Evolutionary conservation across 2,329 filamentous ascomycete species (phyloP).

Genomic region (Pestalotiopsis fici): DNA sequence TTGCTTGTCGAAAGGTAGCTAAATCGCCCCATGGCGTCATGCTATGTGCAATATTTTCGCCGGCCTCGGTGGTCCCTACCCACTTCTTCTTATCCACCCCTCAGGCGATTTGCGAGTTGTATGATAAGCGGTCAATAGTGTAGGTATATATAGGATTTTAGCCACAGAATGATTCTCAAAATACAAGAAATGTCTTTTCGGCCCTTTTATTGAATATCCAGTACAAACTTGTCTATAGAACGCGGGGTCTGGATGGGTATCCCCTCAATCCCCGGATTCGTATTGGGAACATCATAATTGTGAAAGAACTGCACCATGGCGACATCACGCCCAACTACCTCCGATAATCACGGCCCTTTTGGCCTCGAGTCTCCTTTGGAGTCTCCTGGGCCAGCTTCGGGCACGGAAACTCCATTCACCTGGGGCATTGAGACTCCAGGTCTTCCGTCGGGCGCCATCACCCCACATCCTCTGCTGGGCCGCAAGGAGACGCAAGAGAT

Average conservation of each 20-base stretch:
- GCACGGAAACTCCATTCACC: not conserved
- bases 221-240: not conserved
- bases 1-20: too few relatives aligned
- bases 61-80: not conserved
- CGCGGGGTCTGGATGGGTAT: not conserved
- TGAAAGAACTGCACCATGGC: not conserved
- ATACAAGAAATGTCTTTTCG: not conserved
- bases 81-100: not conserved
- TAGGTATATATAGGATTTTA: not conserved
- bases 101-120: not conserved
- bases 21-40: not conserved
- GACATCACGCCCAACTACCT: not conserved
- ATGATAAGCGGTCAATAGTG: not conserved
- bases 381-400: not conserved
- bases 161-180: not conserved
- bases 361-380: not conserved
- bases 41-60: not conserved
- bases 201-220: not conserved
- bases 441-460: constrained; percentile 3
- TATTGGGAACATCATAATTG: not conserved
- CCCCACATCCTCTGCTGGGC: not conserved
- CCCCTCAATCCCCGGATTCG: not conserved
- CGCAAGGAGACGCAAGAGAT: not conserved
- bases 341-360: not conserved
- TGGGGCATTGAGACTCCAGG: not conserved